Percentiles rank a stretch among this genome's conserved stretches.
These are phyloP conservation scores for Aspergillus saccharolyticus DNA, from an alignment of 495 filamentous ascomycete genomes.

Conservation along the genomic window DNA sequence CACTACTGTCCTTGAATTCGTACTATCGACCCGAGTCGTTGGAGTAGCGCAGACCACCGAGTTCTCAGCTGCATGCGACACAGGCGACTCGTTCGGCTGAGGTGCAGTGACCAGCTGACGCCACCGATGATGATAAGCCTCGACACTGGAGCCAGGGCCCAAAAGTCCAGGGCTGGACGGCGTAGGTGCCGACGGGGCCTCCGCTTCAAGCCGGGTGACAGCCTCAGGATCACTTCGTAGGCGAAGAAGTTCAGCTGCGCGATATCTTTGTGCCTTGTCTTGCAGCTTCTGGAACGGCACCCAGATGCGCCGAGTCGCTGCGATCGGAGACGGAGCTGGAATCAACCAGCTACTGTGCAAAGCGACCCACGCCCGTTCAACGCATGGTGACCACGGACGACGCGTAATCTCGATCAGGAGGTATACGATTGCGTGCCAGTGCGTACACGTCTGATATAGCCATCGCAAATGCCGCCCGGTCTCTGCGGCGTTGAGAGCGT, in stretches of 20 bases:
- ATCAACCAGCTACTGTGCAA: background rate
- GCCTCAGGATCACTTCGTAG: background rate
- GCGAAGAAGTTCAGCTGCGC: background rate
- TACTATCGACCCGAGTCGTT: background rate
- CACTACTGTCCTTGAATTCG: no score
- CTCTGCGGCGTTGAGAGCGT: conserved; percentile 53
- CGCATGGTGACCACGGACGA: conserved; percentile 51
- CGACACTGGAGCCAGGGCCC: no score
- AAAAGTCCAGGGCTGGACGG: background rate
- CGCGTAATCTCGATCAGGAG: conserved; percentile 61
- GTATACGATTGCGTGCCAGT: conserved; percentile 71
- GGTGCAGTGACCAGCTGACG: background rate
- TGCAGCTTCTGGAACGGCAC: background rate
- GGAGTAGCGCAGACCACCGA: background rate
- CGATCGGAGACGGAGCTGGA: background rate
- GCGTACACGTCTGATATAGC: conserved; percentile 72
- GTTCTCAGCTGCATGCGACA: background rate
- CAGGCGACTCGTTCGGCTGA: background rate
- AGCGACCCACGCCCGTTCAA: conserved; percentile 62
- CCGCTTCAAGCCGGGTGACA: background rate
- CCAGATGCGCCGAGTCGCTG: background rate
- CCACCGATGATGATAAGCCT: background rate
- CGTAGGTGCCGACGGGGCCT: background rate
- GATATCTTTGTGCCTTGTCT: background rate
- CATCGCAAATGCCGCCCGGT: conserved; percentile 63